Conservation (phyloP, 768 basidiomycete species). For the Tricholomella constricta region DNA sequence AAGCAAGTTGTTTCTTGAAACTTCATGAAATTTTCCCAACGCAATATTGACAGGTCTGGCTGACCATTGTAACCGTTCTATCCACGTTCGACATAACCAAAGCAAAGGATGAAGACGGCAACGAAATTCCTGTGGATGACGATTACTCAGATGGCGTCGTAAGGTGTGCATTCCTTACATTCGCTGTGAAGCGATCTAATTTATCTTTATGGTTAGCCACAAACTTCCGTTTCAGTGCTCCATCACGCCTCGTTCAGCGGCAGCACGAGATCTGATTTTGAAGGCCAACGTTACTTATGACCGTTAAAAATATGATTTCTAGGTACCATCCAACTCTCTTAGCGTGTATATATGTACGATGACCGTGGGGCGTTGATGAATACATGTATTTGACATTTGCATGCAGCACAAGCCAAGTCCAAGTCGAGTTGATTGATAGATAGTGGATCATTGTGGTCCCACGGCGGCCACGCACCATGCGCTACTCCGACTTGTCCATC, state of each 20-base stretch:
- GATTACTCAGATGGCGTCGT: conserved; percentile 18
- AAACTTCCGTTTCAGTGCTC: conserved; percentile 14
- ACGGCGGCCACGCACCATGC: too few species aligned
- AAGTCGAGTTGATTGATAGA: too few species aligned
- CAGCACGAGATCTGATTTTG: conserved; percentile 8
- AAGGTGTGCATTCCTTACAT: conserved; percentile 2
- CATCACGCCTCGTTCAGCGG: conserved; percentile 13
- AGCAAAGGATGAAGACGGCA: conserved; percentile 26
- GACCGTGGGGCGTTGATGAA: too few species aligned
- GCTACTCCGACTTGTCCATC: too few species aligned
- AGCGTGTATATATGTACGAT: too few species aligned
- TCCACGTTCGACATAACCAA: conserved; percentile 30
- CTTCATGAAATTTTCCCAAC: background rate
- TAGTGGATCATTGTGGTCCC: too few species aligned
- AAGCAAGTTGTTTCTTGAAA: background rate
- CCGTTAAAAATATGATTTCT: too few species aligned
- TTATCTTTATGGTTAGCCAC: conserved; percentile 6
- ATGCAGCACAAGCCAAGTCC: too few species aligned
- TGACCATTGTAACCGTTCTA: conserved; percentile 27
- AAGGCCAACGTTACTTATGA: background rate
- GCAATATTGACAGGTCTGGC: conserved; percentile 17
- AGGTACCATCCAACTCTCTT: too few species aligned
- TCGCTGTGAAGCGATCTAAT: background rate
- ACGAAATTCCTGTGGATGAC: conserved; percentile 23
- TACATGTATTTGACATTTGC: too few species aligned